Percentiles rank a stretch among this genome's conserved stretches.
Evolutionary conservation across 75 land plant genomes (phyloP).

Genomic region (Pseudotsuga menziesii): DNA sequence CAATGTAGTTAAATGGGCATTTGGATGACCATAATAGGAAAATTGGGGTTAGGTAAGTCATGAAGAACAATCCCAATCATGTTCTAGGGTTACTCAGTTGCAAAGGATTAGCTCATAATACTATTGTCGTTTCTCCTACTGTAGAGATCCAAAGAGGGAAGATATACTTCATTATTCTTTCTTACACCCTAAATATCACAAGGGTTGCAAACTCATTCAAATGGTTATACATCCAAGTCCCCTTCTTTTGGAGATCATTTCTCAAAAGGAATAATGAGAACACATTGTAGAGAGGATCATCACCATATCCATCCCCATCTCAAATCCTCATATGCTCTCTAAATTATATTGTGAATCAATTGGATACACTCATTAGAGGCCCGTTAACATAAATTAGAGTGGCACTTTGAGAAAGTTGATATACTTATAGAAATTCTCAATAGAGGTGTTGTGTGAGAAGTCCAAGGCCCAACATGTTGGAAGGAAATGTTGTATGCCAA

Average conservation of each 20-base stretch:
- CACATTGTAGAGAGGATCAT: too few species aligned
- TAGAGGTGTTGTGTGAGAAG: background rate
- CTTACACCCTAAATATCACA: too few species aligned
- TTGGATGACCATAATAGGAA: too few species aligned
- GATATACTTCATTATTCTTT: too few species aligned
- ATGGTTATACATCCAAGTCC: too few species aligned
- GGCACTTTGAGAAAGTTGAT: background rate
- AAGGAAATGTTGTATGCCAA: background rate
- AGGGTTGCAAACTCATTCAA: too few species aligned
- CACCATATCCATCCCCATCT: too few species aligned
- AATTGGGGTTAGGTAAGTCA: constrained; percentile 16
- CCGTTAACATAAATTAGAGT: background rate
- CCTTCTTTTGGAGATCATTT: too few species aligned
- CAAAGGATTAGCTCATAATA: constrained; percentile 9
- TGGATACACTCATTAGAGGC: background rate
- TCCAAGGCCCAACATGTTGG: background rate
- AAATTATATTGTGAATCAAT: background rate
- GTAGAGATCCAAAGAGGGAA: constrained; percentile 23
- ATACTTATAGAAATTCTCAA: background rate
- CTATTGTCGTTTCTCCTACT: constrained; percentile 18
- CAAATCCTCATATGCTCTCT: too few species aligned
- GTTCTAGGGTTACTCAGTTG: constrained; percentile 6
- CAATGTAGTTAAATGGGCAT: too few species aligned
- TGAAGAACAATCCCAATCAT: constrained; percentile 22
- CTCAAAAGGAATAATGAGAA: too few species aligned